These are phyloP conservation scores for Aspergillus awamori DNA, from an alignment of 2,329 filamentous ascomycete species.

Conservation along the genomic window DNA sequence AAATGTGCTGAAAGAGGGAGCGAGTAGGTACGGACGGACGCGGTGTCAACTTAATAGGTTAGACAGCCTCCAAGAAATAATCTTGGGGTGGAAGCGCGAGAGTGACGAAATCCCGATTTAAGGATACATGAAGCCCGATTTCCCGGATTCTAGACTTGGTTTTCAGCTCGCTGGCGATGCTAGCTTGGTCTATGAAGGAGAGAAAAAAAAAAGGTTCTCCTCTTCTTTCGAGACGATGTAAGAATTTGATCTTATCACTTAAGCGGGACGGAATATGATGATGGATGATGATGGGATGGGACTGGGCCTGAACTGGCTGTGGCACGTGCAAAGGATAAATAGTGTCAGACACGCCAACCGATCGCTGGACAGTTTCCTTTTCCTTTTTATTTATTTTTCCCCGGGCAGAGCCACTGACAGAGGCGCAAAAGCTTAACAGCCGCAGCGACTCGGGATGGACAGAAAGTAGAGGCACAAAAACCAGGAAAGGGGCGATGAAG, in stretches of 20 bases:
- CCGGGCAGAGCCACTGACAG: background rate
- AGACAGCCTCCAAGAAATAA: background rate
- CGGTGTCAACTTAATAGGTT: background rate
- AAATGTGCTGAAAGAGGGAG: background rate
- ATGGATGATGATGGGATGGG: constrained; percentile 4
- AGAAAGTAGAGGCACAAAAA: background rate
- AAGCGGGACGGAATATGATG: constrained; percentile 18
- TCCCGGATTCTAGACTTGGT: background rate
- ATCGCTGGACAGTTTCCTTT: background rate
- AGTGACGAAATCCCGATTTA: constrained; percentile 9
- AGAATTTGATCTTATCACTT: constrained; percentile 27
- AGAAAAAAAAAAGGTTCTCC: too few species aligned
- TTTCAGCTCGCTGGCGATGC: background rate
- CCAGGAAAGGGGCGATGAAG: background rate
- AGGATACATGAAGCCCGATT: constrained; percentile 12
- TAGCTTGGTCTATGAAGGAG: background rate
- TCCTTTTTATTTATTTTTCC: background rate
- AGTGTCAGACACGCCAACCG: background rate
- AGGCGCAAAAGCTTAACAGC: constrained; percentile 8
- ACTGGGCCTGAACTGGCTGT: constrained; percentile 15
- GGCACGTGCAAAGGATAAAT: constrained; percentile 13
- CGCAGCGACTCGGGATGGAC: background rate
- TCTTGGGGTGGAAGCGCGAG: background rate
- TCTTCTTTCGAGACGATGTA: background rate
- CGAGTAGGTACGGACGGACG: background rate